Conservation (phyloP, 164 flowering plant species). For the Dillenia suffruticosa region DNA sequence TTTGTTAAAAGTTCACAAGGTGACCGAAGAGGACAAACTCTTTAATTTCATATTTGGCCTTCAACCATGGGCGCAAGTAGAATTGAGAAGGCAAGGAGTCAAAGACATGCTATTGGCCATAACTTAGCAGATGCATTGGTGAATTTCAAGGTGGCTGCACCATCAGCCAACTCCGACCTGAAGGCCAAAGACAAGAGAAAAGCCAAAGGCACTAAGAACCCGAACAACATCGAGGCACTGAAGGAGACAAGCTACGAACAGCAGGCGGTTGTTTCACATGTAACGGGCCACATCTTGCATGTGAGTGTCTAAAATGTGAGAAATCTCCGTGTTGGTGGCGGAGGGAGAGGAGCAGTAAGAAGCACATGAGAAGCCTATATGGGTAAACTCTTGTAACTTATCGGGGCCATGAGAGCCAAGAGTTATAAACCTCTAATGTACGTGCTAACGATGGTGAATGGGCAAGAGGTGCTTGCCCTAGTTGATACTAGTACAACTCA, state of each 20-base stretch:
- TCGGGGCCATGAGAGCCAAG: neutral
- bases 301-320: too few species aligned
- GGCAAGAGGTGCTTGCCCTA: neutral
- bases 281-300: too few species aligned
- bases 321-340: too few species aligned
- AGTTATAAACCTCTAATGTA: neutral
- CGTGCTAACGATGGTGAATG: neutral
- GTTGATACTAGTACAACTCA: conserved; percentile 6
- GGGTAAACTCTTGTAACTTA: neutral
- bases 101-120: neutral
- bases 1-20: conserved; percentile 5
- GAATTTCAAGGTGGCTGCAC: neutral
- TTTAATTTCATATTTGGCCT: conserved; percentile 2
- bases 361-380: neutral
- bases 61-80: neutral
- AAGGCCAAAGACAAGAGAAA: neutral
- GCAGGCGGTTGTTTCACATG: too few species aligned
- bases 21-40: conserved; percentile 7
- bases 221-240: too few species aligned
- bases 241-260: too few species aligned
- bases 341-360: too few species aligned
- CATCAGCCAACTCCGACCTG: too few species aligned
- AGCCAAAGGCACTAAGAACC: neutral
- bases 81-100: neutral
- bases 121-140: neutral